Conservation (phyloP, 2,329 filamentous ascomycete genomes). For the Ilyonectria sp. region DNA sequence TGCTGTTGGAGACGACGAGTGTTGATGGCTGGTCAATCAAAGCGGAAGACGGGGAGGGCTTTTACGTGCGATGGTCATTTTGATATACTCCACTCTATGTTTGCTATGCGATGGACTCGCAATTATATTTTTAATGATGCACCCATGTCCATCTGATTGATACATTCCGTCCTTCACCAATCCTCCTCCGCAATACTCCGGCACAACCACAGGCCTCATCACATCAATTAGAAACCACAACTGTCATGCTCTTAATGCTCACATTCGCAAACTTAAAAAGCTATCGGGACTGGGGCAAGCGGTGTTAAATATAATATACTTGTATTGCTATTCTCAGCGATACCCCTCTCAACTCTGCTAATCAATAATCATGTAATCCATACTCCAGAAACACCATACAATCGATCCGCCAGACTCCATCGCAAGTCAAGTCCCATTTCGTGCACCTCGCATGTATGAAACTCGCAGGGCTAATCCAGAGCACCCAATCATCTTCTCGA, state of each 20-base stretch:
- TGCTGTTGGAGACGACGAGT: slow-evolving; percentile 44
- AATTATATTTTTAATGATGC: neutral
- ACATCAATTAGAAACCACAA: no score
- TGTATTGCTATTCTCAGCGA: neutral
- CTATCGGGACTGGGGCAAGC: neutral
- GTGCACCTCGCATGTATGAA: neutral
- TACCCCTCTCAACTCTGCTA: neutral
- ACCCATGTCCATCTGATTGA: neutral
- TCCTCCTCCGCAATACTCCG: no score
- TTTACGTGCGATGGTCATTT: neutral
- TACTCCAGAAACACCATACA: neutral
- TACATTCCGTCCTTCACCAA: neutral
- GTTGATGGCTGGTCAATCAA: neutral
- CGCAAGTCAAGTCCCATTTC: neutral
- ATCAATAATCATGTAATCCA: neutral
- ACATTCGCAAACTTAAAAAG: neutral
- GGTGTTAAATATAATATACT: neutral
- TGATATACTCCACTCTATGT: slow-evolving; percentile 2
- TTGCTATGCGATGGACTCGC: neutral
- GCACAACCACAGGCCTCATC: no score
- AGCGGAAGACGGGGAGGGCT: neutral
- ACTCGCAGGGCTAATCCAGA: neutral
- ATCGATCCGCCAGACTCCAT: slow-evolving; percentile 1
- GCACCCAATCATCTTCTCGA: neutral
- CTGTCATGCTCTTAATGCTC: neutral